Evolutionary conservation across 345 rosid genomes (phyloP).

Genomic region (Nephelium lappaceum): DNA sequence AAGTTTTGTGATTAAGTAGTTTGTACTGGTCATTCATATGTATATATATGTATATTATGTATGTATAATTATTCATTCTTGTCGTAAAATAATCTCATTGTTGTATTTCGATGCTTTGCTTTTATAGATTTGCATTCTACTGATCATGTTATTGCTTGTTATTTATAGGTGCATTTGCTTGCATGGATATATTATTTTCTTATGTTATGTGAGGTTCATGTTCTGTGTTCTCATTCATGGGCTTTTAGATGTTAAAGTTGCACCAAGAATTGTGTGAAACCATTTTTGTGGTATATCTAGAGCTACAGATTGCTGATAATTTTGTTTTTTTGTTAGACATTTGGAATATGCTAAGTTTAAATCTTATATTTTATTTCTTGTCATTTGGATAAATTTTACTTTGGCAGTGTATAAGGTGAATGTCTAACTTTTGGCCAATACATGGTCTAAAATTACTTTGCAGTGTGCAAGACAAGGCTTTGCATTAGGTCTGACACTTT

Average conservation of each 20-base stretch:
- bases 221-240: neutral
- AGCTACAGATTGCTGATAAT: neutral
- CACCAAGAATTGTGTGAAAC: neutral
- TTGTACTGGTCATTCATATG: too few relatives aligned
- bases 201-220: neutral
- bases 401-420: neutral
- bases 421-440: slow-evolving; percentile 10
- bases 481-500: slow-evolving; percentile 79
- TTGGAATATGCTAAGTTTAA: neutral
- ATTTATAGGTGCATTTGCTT: neutral
- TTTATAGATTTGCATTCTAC: neutral
- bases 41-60: too few relatives aligned
- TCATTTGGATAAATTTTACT: neutral
- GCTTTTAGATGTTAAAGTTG: neutral
- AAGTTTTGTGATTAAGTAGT: too few relatives aligned
- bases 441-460: slow-evolving; percentile 21
- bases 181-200: neutral
- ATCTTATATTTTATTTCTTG: slow-evolving; percentile 9
- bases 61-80: neutral
- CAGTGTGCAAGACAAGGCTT: slow-evolving; percentile 98
- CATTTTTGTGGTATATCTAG: neutral
- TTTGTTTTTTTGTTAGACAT: neutral
- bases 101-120: neutral
- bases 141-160: neutral
- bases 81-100: neutral